Evolutionary conservation across 2,329 filamentous ascomycete species (phyloP).

Genomic region (Neofusicoccum ribis): DNA sequence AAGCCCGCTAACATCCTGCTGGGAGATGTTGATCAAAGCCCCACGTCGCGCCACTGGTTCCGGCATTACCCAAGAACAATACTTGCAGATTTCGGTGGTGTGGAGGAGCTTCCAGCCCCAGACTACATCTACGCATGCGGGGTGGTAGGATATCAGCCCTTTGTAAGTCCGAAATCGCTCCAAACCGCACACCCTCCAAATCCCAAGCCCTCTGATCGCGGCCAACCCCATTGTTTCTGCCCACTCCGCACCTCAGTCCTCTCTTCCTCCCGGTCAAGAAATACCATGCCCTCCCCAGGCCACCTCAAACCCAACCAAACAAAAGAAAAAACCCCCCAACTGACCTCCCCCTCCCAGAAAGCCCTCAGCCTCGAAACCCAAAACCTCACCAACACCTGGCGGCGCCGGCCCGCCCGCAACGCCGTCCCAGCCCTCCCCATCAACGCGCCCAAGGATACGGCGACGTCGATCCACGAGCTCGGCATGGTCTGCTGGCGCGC

Average conservation of each 20-base stretch:
- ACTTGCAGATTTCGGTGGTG: neutral
- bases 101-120: neutral
- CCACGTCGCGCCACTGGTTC: neutral
- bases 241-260: neutral
- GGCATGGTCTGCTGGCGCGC: too few relatives aligned
- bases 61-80: neutral
- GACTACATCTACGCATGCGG: neutral
- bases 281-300: too few relatives aligned
- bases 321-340: too few relatives aligned
- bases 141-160: neutral
- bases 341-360: neutral
- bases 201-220: too few relatives aligned
- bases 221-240: too few relatives aligned
- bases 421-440: neutral
- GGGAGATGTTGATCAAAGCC: neutral
- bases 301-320: too few relatives aligned
- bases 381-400: neutral
- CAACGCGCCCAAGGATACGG: neutral
- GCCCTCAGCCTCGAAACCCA: neutral
- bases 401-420: neutral
- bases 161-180: neutral
- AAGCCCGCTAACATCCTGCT: constrained; percentile 8
- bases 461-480: too few relatives aligned
- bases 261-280: neutral
- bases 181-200: neutral